Base-by-base conservation (phyloP, 805 yeast species). In the Blastobotrys muscicola region DNA sequence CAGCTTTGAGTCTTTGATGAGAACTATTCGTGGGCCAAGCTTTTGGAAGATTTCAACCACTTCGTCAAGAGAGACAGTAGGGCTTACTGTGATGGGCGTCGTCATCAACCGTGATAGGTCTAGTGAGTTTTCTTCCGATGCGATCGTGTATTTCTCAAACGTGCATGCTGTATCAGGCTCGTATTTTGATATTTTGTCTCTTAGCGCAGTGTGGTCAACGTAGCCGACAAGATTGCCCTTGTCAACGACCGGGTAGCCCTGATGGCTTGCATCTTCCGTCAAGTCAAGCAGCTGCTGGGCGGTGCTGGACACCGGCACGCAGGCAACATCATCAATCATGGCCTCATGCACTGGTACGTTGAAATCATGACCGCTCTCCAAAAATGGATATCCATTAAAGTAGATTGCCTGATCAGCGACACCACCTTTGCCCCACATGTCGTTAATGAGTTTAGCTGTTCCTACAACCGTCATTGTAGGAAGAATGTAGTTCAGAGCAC, bases 391-490 rank as follows among this genome's bases (percentile, higher is more conserved):
- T 0, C 96, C 96, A 62, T 87, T 89, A 54, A 85, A 83, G 33
- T 69, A 66, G 49, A 94, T 87, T 85, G 89, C 89, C 61, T 86
- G 94, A 58, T 92, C 98, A 0, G 98, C 96, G 47, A 92, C 90
- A 1, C 97, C 98, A 9, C 82, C 85, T 16, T 73, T 68, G 2
- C 95, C 94, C 69, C 82, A 80, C 44, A 66, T 69, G 46, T 84
- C 92, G 51, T 78, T 76, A n/a, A 92, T 78, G 32, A 78, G 65
- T 55, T 85, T 85, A 2, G 97, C 89, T 8, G 81, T 75, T 1
- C 95, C 90, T 1, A 92, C 95, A 0, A 86, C 94, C 42, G 92
- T 82, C 98, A 92, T 92, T 0, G 95, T 85, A 2, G 99, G 99
- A 9, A 94, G 73, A 47, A 92, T 84, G 58, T 85, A 92, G 39